A percentile compares a stretch with the other conserved stretches of the same genome.
phyloP scores from a whole-genome alignment of 345 rosid genomes.

The Firmiana major region DNA sequence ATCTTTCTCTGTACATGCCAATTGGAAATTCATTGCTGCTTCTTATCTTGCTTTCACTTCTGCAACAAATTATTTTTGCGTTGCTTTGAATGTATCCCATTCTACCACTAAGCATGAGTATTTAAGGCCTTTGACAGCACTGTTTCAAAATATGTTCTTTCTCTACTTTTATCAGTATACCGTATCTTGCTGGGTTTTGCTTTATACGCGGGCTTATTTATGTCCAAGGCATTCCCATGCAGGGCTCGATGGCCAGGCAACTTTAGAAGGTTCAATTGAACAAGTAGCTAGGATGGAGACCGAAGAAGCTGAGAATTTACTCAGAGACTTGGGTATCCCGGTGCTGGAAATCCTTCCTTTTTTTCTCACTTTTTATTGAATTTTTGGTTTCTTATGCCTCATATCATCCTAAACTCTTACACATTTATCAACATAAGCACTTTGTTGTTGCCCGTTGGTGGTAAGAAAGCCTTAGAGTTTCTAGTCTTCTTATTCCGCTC shows the following conservation, averaged over 20 bases:
- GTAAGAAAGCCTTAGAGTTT: neutral
- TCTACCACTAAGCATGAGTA: neutral
- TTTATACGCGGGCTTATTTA: slow-evolving; percentile 17
- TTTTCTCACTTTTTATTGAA: neutral
- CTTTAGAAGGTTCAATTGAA: slow-evolving; percentile 86
- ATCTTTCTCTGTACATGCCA: neutral
- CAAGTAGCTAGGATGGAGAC: slow-evolving; percentile 79
- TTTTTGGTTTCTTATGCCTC: neutral
- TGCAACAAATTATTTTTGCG: neutral
- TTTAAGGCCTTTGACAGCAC: neutral
- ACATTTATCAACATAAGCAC: neutral
- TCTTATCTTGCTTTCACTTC: neutral
- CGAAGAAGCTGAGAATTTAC: slow-evolving; percentile 65
- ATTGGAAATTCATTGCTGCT: neutral
- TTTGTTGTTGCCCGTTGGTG: neutral
- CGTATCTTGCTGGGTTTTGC: neutral
- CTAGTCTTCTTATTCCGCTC: neutral
- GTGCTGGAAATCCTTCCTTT: slow-evolving; percentile 36
- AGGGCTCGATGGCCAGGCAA: slow-evolving; percentile 60
- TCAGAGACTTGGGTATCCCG: slow-evolving; percentile 70
- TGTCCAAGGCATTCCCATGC: slow-evolving; percentile 15
- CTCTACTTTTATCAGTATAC: neutral
- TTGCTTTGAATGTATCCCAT: neutral
- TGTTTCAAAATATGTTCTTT: neutral
- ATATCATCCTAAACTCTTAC: neutral